These are phyloP conservation scores for Colletotrichum sp. DNA, from an alignment of 2,329 filamentous ascomycete species.

Conservation along the genomic window DNA sequence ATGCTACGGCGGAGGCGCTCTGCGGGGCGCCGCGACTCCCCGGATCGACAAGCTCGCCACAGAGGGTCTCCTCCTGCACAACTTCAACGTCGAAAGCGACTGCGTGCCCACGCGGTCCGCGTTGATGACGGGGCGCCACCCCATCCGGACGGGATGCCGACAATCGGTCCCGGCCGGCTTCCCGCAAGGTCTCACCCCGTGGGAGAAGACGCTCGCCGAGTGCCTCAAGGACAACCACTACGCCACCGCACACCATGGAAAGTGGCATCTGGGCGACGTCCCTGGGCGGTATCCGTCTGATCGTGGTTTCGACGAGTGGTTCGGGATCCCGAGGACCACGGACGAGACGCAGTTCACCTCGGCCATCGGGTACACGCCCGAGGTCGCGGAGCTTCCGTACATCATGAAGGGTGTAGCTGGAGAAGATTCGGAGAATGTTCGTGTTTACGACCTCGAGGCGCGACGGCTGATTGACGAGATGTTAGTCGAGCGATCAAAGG, in stretches of 20 bases:
- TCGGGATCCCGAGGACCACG: constrained; percentile 39
- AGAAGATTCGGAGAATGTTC: constrained; percentile 31
- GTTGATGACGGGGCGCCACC: constrained; percentile 39
- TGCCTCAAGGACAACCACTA: constrained; percentile 32
- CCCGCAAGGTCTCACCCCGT: constrained; percentile 34
- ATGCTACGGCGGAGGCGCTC: constrained; percentile 35
- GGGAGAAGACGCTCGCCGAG: constrained; percentile 36
- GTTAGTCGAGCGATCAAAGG: constrained; percentile 33
- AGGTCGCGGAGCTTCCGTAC: constrained; percentile 37
- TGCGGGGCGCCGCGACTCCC: constrained; percentile 37
- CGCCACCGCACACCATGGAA: constrained; percentile 36
- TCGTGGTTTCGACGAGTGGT: constrained; percentile 41
- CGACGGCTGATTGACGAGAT: constrained; percentile 35
- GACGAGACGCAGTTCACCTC: constrained; percentile 41
- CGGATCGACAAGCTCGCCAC: constrained; percentile 36
- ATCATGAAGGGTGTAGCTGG: constrained; percentile 36
- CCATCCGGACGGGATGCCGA: constrained; percentile 37
- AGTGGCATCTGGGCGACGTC: constrained; percentile 41
- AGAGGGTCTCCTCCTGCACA: constrained; percentile 36
- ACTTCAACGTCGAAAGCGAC: constrained; percentile 43
- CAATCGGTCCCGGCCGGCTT: constrained; percentile 38
- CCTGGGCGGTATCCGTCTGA: constrained; percentile 38
- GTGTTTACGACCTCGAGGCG: constrained; percentile 36
- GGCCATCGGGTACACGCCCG: constrained; percentile 33
- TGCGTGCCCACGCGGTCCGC: constrained; percentile 39